Conservation (phyloP, 2,329 filamentous ascomycete species). For the Endoconidiophora laricicola region DNA sequence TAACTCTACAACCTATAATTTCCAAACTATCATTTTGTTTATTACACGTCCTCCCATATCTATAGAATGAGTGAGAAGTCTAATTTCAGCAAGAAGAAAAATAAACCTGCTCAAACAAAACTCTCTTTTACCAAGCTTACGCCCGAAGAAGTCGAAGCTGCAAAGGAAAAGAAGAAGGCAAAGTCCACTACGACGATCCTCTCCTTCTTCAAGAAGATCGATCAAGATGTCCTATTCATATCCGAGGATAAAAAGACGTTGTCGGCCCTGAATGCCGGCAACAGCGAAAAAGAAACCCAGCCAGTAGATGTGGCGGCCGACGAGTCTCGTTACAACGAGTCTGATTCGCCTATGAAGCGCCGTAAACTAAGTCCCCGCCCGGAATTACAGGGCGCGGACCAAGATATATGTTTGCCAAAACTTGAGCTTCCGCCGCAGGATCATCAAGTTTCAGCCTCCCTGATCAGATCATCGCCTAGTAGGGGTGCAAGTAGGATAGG, state of each 20-base stretch:
- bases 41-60: not conserved
- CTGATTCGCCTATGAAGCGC: constrained; percentile 22
- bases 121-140: constrained; percentile 11
- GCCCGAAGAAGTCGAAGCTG: constrained; percentile 8
- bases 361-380: constrained; percentile 23
- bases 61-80: constrained; percentile 7
- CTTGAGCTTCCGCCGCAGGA: not conserved
- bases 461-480: constrained; percentile 13
- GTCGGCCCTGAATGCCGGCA: constrained; percentile 20
- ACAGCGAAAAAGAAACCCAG: constrained; percentile 18
- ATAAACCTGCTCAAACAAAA: constrained; percentile 12
- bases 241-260: constrained; percentile 14
- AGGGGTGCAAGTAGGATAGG: constrained; percentile 13
- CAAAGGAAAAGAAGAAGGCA: constrained; percentile 20
- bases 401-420: not conserved
- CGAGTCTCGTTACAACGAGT: constrained; percentile 13
- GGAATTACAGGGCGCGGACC: constrained; percentile 5
- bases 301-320: not conserved
- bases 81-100: constrained; percentile 11
- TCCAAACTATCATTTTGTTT: not conserved
- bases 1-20: not conserved
- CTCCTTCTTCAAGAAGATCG: constrained; percentile 58
- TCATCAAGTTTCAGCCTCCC: constrained; percentile 32
- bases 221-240: constrained; percentile 18
- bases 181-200: constrained; percentile 49